Conservation (phyloP, 495 filamentous ascomycete species). For the Staphylotrichum longicolle region DNA sequence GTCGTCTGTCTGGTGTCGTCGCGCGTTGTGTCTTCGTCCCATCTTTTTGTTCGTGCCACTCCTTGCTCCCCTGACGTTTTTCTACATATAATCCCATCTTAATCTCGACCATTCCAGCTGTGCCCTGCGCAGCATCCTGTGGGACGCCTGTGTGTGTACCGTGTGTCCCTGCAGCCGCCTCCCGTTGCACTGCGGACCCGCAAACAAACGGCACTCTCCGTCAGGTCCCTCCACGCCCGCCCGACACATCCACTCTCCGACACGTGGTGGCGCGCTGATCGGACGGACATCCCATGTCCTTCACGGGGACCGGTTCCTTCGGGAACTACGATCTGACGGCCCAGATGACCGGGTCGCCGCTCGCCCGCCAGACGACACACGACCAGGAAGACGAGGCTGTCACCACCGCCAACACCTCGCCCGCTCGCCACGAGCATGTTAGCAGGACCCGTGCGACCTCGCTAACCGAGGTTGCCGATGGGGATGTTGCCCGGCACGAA, state of each 20-base stretch:
- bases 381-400: conserved; percentile 20
- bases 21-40: background rate
- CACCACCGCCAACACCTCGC: conserved; percentile 21
- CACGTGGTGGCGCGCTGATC: conserved; percentile 8
- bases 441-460: conserved; percentile 37
- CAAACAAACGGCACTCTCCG: conserved; percentile 6
- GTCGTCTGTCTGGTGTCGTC: conserved; percentile 3
- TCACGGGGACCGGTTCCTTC: conserved; percentile 41
- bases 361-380: conserved; percentile 27
- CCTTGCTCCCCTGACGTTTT: conserved; percentile 10
- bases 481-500: conserved; percentile 21
- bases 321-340: conserved; percentile 48
- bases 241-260: background rate
- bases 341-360: conserved; percentile 33
- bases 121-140: too few relatives aligned
- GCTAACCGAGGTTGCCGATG: conserved; percentile 35
- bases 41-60: conserved; percentile 19
- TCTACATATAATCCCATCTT: background rate
- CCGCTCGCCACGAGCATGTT: conserved; percentile 25
- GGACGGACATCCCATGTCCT: conserved; percentile 38
- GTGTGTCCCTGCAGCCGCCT: background rate
- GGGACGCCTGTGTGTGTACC: too few relatives aligned
- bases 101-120: background rate
- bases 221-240: background rate
- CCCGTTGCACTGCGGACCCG: background rate